phyloP scores from a whole-genome alignment of 495 filamentous ascomycete species.

The Staphylotrichum tortipilum region DNA sequence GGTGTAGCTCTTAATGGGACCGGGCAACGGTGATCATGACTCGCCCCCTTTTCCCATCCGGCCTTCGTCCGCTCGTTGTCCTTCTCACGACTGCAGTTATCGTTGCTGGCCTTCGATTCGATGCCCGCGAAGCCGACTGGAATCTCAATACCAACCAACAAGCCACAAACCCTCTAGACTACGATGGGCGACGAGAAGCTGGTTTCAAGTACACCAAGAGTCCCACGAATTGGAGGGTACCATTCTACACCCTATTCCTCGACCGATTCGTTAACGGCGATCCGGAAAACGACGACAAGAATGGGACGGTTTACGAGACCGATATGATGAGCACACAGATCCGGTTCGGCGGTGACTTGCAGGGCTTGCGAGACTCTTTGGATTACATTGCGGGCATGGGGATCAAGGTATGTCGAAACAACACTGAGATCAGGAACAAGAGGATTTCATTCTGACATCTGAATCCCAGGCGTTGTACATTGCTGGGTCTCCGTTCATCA shows the following conservation, averaged over 20 bases:
- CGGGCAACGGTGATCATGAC: constrained; percentile 26
- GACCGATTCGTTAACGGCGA: constrained; percentile 68
- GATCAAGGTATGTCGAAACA: constrained; percentile 43
- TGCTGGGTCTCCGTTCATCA: constrained; percentile 61
- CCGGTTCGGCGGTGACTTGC: constrained; percentile 65
- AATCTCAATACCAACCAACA: constrained; percentile 57
- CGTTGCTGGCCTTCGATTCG: constrained; percentile 44
- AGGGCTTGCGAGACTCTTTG: constrained; percentile 54
- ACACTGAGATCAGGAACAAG: too few relatives aligned
- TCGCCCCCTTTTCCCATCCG: constrained; percentile 26
- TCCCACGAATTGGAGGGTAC: constrained; percentile 61
- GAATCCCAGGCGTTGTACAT: constrained; percentile 51
- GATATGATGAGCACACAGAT: constrained; percentile 61
- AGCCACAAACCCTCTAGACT: constrained; percentile 52
- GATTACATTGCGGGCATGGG: constrained; percentile 72
- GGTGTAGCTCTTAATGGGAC: constrained; percentile 26
- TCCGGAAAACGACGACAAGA: constrained; percentile 61
- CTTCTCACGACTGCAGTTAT: constrained; percentile 20
- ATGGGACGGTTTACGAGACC: constrained; percentile 61
- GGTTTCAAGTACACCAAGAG: constrained; percentile 46
- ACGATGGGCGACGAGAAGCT: constrained; percentile 51
- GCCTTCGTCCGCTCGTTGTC: constrained; percentile 14
- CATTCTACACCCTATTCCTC: constrained; percentile 62
- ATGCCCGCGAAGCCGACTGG: constrained; percentile 43
- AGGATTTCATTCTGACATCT: constrained; percentile 7